phyloP scores from a whole-genome alignment of 129 eudicot species.

The Pseudognaphalium luteoalbum region DNA sequence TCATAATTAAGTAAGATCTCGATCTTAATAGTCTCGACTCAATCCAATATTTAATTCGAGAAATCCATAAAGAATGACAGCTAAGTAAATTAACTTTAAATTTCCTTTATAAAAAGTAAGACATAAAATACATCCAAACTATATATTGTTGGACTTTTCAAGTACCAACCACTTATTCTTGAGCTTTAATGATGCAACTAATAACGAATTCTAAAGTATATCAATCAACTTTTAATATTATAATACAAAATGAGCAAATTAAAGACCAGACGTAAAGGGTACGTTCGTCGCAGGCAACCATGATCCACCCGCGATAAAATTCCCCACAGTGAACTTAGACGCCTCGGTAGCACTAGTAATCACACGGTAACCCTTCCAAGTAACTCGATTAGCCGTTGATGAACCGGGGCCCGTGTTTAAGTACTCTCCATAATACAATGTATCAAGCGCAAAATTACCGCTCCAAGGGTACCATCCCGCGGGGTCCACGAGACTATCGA shows the following conservation, averaged over 20 bases:
- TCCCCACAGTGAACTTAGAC: slow-evolving; percentile 42
- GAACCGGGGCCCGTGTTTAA: slow-evolving; percentile 50
- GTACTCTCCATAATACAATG: slow-evolving; percentile 56
- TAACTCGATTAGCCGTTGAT: slow-evolving; percentile 41
- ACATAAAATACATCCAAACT: slow-evolving; percentile 6
- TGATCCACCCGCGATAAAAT: slow-evolving; percentile 52
- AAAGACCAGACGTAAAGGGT: slow-evolving; percentile 53
- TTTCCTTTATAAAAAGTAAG: not conserved
- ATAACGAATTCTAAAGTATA: slow-evolving; percentile 26
- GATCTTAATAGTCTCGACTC: too few species aligned
- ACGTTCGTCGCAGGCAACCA: slow-evolving; percentile 58
- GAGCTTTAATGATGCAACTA: slow-evolving; percentile 3
- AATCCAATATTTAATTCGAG: too few species aligned
- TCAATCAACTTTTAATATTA: not conserved
- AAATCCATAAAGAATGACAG: not conserved
- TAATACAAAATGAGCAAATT: not conserved
- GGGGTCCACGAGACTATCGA: slow-evolving; percentile 43
- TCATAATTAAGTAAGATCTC: too few species aligned
- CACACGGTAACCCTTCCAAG: slow-evolving; percentile 53
- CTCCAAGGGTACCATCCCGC: slow-evolving; percentile 59
- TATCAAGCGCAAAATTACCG: slow-evolving; percentile 46
- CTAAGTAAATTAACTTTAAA: not conserved
- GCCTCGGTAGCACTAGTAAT: slow-evolving; percentile 51
- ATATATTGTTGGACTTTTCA: slow-evolving; percentile 23
- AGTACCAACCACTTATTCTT: slow-evolving; percentile 30